These are phyloP conservation scores for Nicotiana benthamiana DNA, from an alignment of 257 asterid genomes.

Conservation along the genomic window DNA sequence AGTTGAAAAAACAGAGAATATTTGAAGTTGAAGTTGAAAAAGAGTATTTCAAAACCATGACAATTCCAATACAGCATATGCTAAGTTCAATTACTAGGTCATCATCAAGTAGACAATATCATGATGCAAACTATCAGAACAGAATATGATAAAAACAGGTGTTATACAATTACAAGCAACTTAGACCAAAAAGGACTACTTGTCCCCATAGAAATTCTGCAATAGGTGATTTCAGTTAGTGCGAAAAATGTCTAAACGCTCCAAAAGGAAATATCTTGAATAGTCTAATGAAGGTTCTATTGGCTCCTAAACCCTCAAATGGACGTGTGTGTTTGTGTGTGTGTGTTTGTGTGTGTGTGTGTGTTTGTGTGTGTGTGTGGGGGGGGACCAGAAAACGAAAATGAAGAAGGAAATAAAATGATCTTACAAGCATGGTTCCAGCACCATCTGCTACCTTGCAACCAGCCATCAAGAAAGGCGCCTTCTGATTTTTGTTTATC, in stretches of 20 bases:
- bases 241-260: background rate
- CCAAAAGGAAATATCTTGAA: background rate
- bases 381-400: background rate
- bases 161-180: background rate
- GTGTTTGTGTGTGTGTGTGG: too few species aligned
- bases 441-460: constrained; percentile 98
- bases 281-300: background rate
- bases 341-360: too few species aligned
- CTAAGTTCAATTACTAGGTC: background rate
- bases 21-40: background rate
- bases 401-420: background rate
- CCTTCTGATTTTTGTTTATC: constrained; percentile 70
- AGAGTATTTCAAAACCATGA: background rate
- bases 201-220: background rate
- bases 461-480: constrained; percentile 96
- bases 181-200: background rate
- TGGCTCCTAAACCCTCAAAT: background rate
- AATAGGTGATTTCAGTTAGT: background rate
- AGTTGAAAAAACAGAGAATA: background rate
- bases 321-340: too few species aligned
- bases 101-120: background rate
- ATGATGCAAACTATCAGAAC: background rate
- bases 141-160: background rate
- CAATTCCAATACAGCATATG: background rate
- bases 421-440: constrained; percentile 82